Conservation (phyloP, 768 basidiomycete species). For the Boletales sp. region DNA sequence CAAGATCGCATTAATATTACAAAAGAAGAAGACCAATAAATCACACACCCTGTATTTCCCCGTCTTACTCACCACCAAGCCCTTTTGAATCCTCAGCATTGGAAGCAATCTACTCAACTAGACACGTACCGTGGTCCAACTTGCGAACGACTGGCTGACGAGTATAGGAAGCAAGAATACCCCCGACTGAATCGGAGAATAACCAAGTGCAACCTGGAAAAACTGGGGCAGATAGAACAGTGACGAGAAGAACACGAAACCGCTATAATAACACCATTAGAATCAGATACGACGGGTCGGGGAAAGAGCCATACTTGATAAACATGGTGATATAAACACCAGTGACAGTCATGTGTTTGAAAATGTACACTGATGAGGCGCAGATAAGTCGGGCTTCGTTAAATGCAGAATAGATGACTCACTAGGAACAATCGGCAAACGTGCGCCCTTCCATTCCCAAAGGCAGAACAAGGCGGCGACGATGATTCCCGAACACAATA, state of each 20-base stretch:
- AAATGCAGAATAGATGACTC: slow-evolving; percentile 16
- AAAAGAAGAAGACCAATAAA: not conserved
- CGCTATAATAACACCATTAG: slow-evolving; percentile 31
- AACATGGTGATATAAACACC: slow-evolving; percentile 71
- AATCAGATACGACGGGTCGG: not conserved
- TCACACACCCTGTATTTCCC: slow-evolving; percentile 54
- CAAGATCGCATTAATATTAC: not conserved
- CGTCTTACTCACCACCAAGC: slow-evolving; percentile 60
- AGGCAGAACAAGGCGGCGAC: slow-evolving; percentile 57
- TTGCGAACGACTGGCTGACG: slow-evolving; percentile 57
- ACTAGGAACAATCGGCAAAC: slow-evolving; percentile 72
- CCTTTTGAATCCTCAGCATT: slow-evolving; percentile 33
- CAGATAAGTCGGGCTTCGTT: not conserved
- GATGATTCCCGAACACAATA: slow-evolving; percentile 52
- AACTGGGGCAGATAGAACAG: slow-evolving; percentile 73
- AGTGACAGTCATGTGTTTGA: slow-evolving; percentile 59
- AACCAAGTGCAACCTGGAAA: slow-evolving; percentile 70
- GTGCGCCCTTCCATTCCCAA: slow-evolving; percentile 71
- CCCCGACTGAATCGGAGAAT: slow-evolving; percentile 59
- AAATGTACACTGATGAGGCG: slow-evolving; percentile 57
- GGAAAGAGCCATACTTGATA: slow-evolving; percentile 45
- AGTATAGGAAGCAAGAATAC: slow-evolving; percentile 69
- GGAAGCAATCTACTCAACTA: not conserved
- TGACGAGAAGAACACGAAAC: slow-evolving; percentile 59
- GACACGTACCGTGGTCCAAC: slow-evolving; percentile 48